These are phyloP conservation scores for Anisodus acutangulus DNA, from an alignment of 257 asterid species.

Conservation along the genomic window DNA sequence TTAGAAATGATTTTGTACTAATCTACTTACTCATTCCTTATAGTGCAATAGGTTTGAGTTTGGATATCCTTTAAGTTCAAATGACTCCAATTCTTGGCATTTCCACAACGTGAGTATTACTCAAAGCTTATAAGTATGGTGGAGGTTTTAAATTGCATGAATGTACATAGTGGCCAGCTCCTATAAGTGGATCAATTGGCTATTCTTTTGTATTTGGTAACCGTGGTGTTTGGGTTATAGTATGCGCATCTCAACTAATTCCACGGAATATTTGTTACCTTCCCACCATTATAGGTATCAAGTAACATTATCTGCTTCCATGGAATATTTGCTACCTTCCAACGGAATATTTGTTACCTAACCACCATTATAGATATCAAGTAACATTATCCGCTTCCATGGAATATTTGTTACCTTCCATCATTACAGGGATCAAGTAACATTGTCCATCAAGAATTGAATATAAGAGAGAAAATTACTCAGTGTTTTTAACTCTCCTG, in stretches of 20 bases:
- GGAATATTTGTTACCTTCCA: no score
- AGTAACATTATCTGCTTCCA: neutral
- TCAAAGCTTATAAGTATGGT: neutral
- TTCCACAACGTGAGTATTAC: neutral
- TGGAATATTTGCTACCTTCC: no score
- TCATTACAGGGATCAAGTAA: no score
- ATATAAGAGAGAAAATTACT: no score
- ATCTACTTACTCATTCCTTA: slow-evolving; percentile 3
- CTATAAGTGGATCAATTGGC: neutral
- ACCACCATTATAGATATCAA: no score
- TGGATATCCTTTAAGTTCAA: neutral
- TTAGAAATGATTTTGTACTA: neutral
- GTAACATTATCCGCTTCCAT: no score
- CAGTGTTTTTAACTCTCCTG: no score
- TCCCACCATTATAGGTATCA: no score
- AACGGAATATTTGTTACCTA: no score
- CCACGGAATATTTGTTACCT: no score
- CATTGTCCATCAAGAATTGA: no score
- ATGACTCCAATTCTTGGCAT: neutral
- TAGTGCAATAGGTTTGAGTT: neutral
- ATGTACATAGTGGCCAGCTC: neutral
- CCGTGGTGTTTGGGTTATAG: neutral
- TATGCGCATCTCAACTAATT: no score
- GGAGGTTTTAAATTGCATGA: neutral
- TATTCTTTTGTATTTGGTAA: neutral